phyloP scores from a whole-genome alignment of 805 yeast genomes.

The Tetrapisispora arboricola region DNA sequence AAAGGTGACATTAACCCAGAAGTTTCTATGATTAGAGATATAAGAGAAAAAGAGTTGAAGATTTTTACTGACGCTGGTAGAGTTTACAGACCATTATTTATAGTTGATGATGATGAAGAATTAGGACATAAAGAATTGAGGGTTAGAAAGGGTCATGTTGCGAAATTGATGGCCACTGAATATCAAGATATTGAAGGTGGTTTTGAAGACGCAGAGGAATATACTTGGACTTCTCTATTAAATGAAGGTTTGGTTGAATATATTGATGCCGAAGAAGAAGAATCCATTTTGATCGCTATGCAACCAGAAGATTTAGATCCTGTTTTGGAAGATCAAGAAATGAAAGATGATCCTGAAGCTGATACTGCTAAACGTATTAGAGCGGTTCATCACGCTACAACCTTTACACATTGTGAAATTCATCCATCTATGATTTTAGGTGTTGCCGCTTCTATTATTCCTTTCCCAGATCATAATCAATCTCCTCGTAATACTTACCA shows the following conservation, averaged over 20 bases:
- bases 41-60: conserved; percentile 91
- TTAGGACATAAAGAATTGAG: conserved; percentile 58
- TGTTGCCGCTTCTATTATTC: conserved; percentile 97
- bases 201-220: conserved; percentile 44
- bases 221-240: conserved; percentile 79
- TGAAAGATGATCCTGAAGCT: conserved; percentile 34
- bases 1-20: conserved; percentile 93
- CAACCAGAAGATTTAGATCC: conserved; percentile 92
- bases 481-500: conserved; percentile 99
- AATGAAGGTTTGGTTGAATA: conserved; percentile 87
- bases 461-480: conserved; percentile 99
- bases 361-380: conserved; percentile 72
- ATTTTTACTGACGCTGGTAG: conserved; percentile 98
- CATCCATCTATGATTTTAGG: conserved; percentile 98
- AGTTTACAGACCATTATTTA: conserved; percentile 90
- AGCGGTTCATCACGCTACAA: conserved; percentile 57
- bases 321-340: conserved; percentile 37
- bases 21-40: conserved; percentile 93
- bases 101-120: conserved; percentile 78
- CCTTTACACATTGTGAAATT: conserved; percentile 97
- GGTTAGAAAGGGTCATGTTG: conserved; percentile 75
- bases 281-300: conserved; percentile 97
- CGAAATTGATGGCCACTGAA: conserved; percentile 54
- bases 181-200: conserved; percentile 46
- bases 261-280: conserved; percentile 98